phyloP scores from a whole-genome alignment of 2,329 filamentous ascomycete species.

The Fusarium sambucinum region DNA sequence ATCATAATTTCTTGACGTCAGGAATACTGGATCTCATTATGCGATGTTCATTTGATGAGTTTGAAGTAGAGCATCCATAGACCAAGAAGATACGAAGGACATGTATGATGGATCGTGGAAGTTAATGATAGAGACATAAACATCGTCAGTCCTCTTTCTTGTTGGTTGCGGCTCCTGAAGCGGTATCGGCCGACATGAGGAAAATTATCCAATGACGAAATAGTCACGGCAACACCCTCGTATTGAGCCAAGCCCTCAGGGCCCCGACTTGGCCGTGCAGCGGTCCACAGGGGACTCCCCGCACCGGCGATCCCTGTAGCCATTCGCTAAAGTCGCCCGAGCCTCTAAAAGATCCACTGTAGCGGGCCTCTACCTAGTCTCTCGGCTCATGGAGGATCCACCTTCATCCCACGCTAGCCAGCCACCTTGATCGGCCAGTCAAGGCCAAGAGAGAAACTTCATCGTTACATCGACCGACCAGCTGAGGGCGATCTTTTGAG shows the following conservation, averaged over 20 bases:
- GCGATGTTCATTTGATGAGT: conserved; percentile 30
- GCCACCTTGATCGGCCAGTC: conserved; percentile 27
- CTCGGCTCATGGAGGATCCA: conserved; percentile 25
- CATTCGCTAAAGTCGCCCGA: conserved; percentile 28
- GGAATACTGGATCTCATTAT: conserved; percentile 25
- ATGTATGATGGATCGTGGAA: background rate
- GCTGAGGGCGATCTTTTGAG: conserved; percentile 24
- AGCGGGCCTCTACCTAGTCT: conserved; percentile 15
- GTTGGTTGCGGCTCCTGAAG: background rate
- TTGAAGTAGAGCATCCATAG: background rate
- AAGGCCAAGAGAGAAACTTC: conserved; percentile 15
- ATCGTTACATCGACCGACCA: conserved; percentile 35
- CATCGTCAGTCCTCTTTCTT: conserved; percentile 5
- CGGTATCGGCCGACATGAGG: conserved; percentile 22
- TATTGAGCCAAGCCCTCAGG: conserved; percentile 27
- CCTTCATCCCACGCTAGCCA: conserved; percentile 22
- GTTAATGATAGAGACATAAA: background rate
- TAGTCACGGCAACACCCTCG: conserved; percentile 34
- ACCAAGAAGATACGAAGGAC: background rate
- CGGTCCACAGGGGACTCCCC: conserved; percentile 40
- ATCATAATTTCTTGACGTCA: conserved; percentile 42
- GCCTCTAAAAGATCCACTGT: conserved; percentile 9
- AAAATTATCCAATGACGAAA: conserved; percentile 35
- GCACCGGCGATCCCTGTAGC: conserved; percentile 38
- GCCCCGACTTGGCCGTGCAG: conserved; percentile 30